Evolutionary conservation across 2,329 filamentous ascomycete genomes (phyloP), one percentile per base, ranked within the genome.

Genomic region (Periconia macrospinosa): DNA sequence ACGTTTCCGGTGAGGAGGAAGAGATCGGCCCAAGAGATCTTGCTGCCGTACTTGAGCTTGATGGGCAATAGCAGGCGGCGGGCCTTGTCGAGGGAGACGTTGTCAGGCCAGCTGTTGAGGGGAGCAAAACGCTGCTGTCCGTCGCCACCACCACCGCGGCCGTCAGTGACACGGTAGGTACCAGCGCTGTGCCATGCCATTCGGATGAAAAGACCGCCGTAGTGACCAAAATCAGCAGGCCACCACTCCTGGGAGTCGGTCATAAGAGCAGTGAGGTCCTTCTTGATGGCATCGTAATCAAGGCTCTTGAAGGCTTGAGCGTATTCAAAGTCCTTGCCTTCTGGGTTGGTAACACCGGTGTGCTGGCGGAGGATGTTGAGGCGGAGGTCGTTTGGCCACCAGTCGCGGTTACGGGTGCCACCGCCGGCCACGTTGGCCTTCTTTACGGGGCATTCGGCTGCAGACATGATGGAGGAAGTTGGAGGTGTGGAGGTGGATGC

Each of bases 31-130:
- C 89, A 92, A 0, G 89, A 91, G 74, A 92, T 88, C 79, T 89
- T 90, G 80, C 85, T 85, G 72, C 89, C 89, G 61, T 92, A 92
- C 81, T 92, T 92, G 65, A 90, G 88, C 83, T 92, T 92, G 78
- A 92, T 86, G 52, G 89, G 89, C 86, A 88, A 91, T 41, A 92
- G 78, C 52, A 92, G 83, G 59, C 89, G 88, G 52, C 89, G 88
- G 30, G 88, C 89, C 83, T 92, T 92, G 82, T 92, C 89, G 50
- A 92, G 82, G 64, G 80, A 86, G 67, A 85, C 86, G 62, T 92
- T 92, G 76, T 92, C 89, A 41, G 89, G 89, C 89, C 89, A 92
- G 79, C 85, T 86, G 82, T 91, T 91, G 70, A 92, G 84, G 6
- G 89, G 89, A 49, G 89, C 88, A 65, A 92, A 92, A 41, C 89